Evolutionary conservation across 1,284 basidiomycete genomes (phyloP), one percentile per base, ranked within the genome.

Genomic region (Cutaneotrichosporon sp.): DNA sequence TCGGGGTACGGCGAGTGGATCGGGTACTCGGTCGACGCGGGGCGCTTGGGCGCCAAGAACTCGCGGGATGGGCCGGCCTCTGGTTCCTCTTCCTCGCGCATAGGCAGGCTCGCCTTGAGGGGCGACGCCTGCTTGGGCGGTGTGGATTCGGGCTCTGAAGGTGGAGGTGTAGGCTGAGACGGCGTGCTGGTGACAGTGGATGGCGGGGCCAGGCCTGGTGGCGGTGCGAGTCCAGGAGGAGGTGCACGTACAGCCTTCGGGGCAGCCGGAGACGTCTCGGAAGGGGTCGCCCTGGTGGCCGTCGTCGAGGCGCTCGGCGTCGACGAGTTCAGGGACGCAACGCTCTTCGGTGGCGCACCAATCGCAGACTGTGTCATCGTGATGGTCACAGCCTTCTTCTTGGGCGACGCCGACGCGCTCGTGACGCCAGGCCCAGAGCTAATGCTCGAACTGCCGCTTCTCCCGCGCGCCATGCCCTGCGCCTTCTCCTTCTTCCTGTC

Each of bases 1-100:
- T 92, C 91, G n/a, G 91, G 91, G 83, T 92, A 93, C n/a, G 91
- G 89, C 75, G 85, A 91, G 65, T 86, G 81, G 56, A 82, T 83
- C 32, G 82, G 78, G 22, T 83, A 76, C 13, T 66, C 65, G 47
- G 67, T 56, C 42, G 38, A 56, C 49, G 56, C 60, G 30, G 50
- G 65, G 68, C 46, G 65, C 58, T 50, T 65, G 57, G 57, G 66
- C 58, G 26, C 66, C 42, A 31, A 64, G 65, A 14, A 70, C 61
- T 21, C 74, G 71, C 2, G 76, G 8, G 77, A 76, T 8, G 78
- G 73, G 2, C 75, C 73, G 7, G 77, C 72, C 61, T 74, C 75
- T 8, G 76, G 73, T 52, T 74, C 40, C 22, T 60, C 53, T 40
- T 53, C 56, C 14, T 57, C 40, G 22, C 55, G n/a, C 55, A 18